Conservation (phyloP, 1,284 basidiomycete genomes). For the Volvariella volvacea region DNA sequence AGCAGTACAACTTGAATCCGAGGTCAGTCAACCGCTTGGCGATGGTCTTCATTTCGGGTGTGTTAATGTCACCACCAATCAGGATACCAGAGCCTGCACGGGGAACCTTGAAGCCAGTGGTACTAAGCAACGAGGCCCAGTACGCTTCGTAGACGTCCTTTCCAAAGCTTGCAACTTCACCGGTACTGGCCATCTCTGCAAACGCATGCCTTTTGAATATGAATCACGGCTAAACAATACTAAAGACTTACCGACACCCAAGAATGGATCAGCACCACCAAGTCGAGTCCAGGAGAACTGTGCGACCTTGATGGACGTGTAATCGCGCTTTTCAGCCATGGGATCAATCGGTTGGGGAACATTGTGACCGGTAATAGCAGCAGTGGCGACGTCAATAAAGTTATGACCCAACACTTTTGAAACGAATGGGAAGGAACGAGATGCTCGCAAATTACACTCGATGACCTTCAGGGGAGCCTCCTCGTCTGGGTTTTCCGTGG, state of each 20-base stretch:
- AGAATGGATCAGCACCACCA: constrained; percentile 92
- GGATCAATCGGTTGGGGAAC: constrained; percentile 93
- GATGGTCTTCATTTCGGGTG: constrained; percentile 77
- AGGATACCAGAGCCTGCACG: constrained; percentile 78
- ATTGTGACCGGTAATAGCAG: constrained; percentile 85
- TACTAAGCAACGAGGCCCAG: constrained; percentile 87
- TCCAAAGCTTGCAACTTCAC: constrained; percentile 97
- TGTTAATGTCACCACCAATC: constrained; percentile 79
- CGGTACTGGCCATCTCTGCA: constrained; percentile 96
- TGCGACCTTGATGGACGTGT: constrained; percentile 95
- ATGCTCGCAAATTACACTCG: constrained; percentile 97
- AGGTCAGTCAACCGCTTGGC: constrained; percentile 73
- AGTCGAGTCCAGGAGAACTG: constrained; percentile 99
- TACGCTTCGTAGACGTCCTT: constrained; percentile 94
- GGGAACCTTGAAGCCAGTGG: constrained; percentile 89
- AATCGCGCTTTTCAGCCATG: constrained; percentile 88
- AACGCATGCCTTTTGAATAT: constrained; percentile 7
- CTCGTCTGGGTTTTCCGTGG: constrained; percentile 43
- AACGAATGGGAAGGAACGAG: constrained; percentile 98
- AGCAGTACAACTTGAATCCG: constrained; percentile 92
- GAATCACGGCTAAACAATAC: constrained; percentile 1
- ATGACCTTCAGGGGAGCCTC: constrained; percentile 90
- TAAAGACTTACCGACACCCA: constrained; percentile 88
- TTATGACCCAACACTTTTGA: constrained; percentile 97
- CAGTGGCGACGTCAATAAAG: constrained; percentile 93